Evolutionary conservation across 2,329 filamentous ascomycete species (phyloP).

Genomic region (Aspergillus quadrilineatus): DNA sequence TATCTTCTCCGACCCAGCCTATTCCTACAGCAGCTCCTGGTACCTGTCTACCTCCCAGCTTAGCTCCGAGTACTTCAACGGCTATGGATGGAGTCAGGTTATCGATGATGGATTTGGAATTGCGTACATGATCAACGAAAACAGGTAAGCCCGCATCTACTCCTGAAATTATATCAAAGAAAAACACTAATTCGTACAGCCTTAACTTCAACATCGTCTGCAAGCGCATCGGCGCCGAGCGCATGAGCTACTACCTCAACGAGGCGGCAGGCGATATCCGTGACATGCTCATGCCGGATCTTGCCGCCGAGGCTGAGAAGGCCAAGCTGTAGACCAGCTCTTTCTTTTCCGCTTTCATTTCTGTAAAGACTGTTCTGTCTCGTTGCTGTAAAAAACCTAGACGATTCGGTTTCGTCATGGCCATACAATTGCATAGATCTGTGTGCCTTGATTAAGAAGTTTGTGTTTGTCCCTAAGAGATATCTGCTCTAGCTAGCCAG

Average conservation of each 20-base stretch:
- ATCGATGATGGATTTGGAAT: constrained; percentile 95
- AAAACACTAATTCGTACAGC: constrained; percentile 47
- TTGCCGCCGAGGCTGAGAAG: constrained; percentile 68
- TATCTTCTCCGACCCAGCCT: constrained; percentile 86
- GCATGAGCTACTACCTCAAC: constrained; percentile 94
- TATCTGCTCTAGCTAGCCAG: background rate
- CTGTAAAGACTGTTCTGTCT: background rate
- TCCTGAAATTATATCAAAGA: background rate
- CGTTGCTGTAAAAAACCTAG: background rate
- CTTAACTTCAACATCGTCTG: constrained; percentile 98
- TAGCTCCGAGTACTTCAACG: constrained; percentile 96
- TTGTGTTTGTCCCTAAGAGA: background rate
- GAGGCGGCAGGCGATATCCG: constrained; percentile 89
- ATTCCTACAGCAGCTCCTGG: constrained; percentile 80
- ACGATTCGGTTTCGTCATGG: background rate
- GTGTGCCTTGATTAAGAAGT: background rate
- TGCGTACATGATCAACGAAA: constrained; percentile 99
- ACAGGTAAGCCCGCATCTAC: constrained; percentile 58
- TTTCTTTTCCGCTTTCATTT: background rate
- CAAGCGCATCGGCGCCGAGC: constrained; percentile 84
- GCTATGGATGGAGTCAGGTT: constrained; percentile 98
- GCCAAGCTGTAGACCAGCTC: constrained; percentile 66
- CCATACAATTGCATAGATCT: background rate
- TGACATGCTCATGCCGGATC: constrained; percentile 76
- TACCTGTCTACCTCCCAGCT: constrained; percentile 86